Evolutionary conservation across 768 basidiomycete species (phyloP), one percentile per base, ranked within the genome.

Genomic region (Leucocoprinus sp.): DNA sequence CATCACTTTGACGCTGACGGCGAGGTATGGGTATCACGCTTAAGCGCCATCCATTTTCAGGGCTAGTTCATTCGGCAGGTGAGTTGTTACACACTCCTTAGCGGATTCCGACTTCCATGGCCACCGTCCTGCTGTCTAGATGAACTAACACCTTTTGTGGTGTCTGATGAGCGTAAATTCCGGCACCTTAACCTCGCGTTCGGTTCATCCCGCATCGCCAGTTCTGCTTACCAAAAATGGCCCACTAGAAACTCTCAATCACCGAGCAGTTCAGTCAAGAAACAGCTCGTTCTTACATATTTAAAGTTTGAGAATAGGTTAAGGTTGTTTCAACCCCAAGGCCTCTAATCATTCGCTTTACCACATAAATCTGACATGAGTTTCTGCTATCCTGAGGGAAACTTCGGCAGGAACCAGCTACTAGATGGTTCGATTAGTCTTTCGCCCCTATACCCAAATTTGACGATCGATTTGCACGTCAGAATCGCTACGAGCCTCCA

Each of bases 371-470:
- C 70, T 74, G 70, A 68, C 60, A 67, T 69, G 68, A 70, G 69
- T 68, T 65, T 68, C 70, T 68, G 68, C 67, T 70, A 70, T 70
- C 68, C 69, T 70, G 68, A 70, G 82, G 80, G 82, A 85, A 84
- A 83, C 81, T 85, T 83, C 79, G 80, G 80, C 78, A 80, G 83
- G 82, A 86, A 85, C 82, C 82, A 86, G 83, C 82, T 83, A 85
- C 82, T 84, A 84, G 69, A 85, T 83, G 83, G 83, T 84, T 86
- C 82, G 82, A 88, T 87, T 85, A 83, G 84, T 87, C 85, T 87
- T 87, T 87, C 81, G 80, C 84, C 85, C 84, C 84, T 86, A 87
- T 86, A 85, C 84, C 82, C 84, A 85, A 84, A 82, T 87, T 84
- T 71, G 80, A 86, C 84, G 80, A 87, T 85, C 80, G 83, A 87